These are phyloP conservation scores for Glycine soja DNA, from an alignment of 306 rosid species.

Conservation along the genomic window DNA sequence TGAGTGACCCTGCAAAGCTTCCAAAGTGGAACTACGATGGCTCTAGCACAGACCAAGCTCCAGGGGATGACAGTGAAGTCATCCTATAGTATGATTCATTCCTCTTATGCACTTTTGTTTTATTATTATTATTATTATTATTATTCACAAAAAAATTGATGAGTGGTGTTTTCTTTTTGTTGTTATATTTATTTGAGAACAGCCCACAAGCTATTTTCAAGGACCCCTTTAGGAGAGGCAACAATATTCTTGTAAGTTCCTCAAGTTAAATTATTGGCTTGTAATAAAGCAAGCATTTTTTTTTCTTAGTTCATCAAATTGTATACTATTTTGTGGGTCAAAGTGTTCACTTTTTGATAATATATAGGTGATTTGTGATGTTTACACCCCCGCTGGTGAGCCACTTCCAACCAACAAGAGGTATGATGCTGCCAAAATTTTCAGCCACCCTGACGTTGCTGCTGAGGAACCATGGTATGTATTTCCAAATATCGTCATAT, in stretches of 20 bases:
- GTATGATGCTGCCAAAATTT: slow-evolving; percentile 63
- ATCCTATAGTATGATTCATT: slow-evolving; percentile 60
- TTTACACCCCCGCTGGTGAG: slow-evolving; percentile 72
- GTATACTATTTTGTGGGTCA: background rate
- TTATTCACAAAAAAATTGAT: slow-evolving; percentile 21
- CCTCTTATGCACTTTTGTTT: background rate
- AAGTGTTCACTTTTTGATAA: background rate
- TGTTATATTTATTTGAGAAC: slow-evolving; percentile 21
- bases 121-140: background rate
- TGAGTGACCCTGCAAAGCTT: slow-evolving; percentile 66
- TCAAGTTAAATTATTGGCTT: background rate
- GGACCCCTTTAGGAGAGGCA: slow-evolving; percentile 74
- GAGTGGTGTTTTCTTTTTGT: background rate
- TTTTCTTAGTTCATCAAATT: background rate
- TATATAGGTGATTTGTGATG: slow-evolving; percentile 64
- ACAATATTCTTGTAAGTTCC: slow-evolving; percentile 66
- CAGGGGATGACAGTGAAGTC: slow-evolving; percentile 77
- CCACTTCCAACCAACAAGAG: slow-evolving; percentile 70
- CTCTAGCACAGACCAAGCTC: slow-evolving; percentile 78
- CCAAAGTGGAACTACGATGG: slow-evolving; percentile 79
- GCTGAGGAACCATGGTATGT: slow-evolving; percentile 69
- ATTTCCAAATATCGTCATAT: background rate
- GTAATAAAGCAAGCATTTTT: background rate
- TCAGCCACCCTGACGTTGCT: slow-evolving; percentile 62
- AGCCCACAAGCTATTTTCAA: slow-evolving; percentile 75